Evolutionary conservation across 305 asterid genomes (phyloP), one percentile per base, ranked within the genome.

Genomic region (Fraxinus paxiana): DNA sequence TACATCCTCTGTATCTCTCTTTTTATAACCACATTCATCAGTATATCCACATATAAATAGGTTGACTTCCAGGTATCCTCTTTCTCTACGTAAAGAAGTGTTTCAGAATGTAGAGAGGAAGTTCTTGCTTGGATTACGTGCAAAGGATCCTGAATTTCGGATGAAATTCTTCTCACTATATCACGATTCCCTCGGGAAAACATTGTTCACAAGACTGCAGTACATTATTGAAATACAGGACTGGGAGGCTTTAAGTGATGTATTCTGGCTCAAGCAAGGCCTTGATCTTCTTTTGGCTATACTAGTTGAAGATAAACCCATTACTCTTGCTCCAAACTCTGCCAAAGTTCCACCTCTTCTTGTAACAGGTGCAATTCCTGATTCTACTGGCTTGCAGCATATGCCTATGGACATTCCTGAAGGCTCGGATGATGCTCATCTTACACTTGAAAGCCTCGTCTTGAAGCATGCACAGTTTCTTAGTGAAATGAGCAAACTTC

Each of bases 261-360:
- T 93, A 41, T 96, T 96, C 86, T 96, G 99, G 99, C 97, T 96
- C 80, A 96, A 96, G 82, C 99, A 96, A 91, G 99, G 99, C 46
- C 99, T 96, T 87, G 99, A 96, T 88, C 98, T 96, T 83, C 98
- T 96, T 81, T 89, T 96, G 89, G 97, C 99, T 79, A 91, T 96
- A 85, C 83, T 94, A 75, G 98, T 96, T 51, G 99, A 92, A 91
- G 94, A 94, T 84, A 96, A 94, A 87, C 95, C 98, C 69, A 94
- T 96, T 77, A 94, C 98, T 2, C 91, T 96, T 67, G 97, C 98
- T 84, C 98, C 99, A 77, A 96, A 96, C 88, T 93, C 98, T 56
- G 99, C 97, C 79, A 96, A 92, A 87, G 92, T 94, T 76, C 90
- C 94, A 22, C 94, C 98, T 69, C 90, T 94, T 83, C 80, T 91